phyloP scores from a whole-genome alignment of 495 filamentous ascomycete genomes.

The Penicillium robsamsonii region DNA sequence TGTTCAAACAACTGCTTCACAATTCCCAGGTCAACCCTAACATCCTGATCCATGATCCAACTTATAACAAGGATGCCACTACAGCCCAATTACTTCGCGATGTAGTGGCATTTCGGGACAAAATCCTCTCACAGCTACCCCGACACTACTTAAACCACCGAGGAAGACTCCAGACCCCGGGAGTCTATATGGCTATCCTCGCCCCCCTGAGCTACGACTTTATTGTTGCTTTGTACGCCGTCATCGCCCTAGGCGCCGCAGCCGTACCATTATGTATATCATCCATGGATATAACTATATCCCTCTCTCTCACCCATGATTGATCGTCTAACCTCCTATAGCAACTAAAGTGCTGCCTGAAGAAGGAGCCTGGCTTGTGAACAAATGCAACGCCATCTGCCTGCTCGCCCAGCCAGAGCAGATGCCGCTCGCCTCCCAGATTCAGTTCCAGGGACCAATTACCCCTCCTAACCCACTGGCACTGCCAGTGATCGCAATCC shows the following conservation, averaged over 20 bases:
- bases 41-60: neutral
- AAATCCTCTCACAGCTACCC: neutral
- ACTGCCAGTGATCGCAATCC: no score
- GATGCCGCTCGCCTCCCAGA: neutral
- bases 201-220: neutral
- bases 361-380: neutral
- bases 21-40: neutral
- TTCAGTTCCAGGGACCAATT: neutral
- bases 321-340: no score
- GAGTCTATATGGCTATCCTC: neutral
- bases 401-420: neutral
- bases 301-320: neutral
- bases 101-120: neutral
- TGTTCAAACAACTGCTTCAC: neutral
- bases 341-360: neutral
- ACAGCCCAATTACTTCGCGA: conserved; percentile 1
- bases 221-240: neutral
- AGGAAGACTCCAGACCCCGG: no score
- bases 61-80: neutral
- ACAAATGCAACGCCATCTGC: neutral
- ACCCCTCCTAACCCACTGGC: neutral
- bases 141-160: no score
- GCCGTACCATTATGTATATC: neutral
- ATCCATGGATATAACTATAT: neutral
- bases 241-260: neutral